These are phyloP conservation scores for Albatrellus sp. DNA, from an alignment of 1,284 basidiomycete genomes.

Conservation along the genomic window DNA sequence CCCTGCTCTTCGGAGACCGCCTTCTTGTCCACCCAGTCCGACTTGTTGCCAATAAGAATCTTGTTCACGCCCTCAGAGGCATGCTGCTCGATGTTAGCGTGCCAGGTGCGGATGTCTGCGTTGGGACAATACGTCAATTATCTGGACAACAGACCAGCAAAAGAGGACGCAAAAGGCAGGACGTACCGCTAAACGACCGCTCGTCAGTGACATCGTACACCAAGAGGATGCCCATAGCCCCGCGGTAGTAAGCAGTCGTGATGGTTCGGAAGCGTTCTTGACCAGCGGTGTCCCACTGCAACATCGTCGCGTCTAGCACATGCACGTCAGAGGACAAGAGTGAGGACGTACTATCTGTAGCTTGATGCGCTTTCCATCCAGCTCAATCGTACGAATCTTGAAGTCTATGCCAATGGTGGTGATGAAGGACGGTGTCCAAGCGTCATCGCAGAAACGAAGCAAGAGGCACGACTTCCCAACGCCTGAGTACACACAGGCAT, in stretches of 20 bases:
- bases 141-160: constrained; percentile 1
- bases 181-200: constrained; percentile 92
- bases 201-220: constrained; percentile 99
- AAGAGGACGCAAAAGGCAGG: constrained; percentile 6
- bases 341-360: constrained; percentile 74
- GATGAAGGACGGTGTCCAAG: constrained; percentile 99
- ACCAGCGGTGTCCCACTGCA: constrained; percentile 95
- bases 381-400: constrained; percentile 94
- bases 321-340: constrained; percentile 4
- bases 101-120: constrained; percentile 97
- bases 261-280: constrained; percentile 99
- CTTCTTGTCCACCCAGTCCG: constrained; percentile 96
- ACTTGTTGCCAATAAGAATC: constrained; percentile 98
- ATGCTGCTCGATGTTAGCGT: constrained; percentile 97
- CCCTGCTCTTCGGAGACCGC: constrained; percentile 83
- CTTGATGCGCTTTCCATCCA: constrained; percentile 94
- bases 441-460: constrained; percentile 98
- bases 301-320: neutral
- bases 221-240: constrained; percentile 97
- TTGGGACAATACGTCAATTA: neutral
- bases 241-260: constrained; percentile 99
- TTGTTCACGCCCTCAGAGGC: constrained; percentile 99
- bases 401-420: constrained; percentile 97
- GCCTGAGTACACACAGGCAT: constrained; percentile 33
- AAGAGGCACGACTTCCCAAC: constrained; percentile 98